Evolutionary conservation across 2,329 filamentous ascomycete species (phyloP), one percentile per base, ranked within the genome.

Genomic region (Apiospora rasikravindrae): DNA sequence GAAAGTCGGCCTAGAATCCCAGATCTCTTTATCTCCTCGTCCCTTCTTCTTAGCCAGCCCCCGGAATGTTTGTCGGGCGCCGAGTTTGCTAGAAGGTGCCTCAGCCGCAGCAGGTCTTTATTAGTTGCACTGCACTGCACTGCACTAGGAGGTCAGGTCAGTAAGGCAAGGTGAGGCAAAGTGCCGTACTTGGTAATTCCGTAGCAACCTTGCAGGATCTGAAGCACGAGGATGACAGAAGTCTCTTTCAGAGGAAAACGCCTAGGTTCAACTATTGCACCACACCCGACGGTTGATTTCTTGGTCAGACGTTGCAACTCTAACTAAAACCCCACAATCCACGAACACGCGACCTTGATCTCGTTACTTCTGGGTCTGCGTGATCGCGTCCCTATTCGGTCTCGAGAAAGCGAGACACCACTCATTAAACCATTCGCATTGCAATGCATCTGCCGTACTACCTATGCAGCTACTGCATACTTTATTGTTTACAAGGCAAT

Each of bases 241-340:
- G 29, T 61, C 53, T 37, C 26, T 61, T 61, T 13, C 29, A 16
- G 11, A 61, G 29, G 33, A 61, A 33, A 61, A 37, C 53, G 33
- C 53, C 53, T 61, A 61, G 14, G 14, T 33, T 33, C 47, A 49
- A 33, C 14, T 19, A 16, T 24, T 19, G 14, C 51, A 33, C 51
- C 53, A 61, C 53, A 33, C 53, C 53, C 22, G 53, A 33, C 53
- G 29, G 37, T n/a, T 1, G 53, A 61, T 61, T 61, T 33, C 53
- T 11, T 61, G 53, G 57, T 64, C 57, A 64, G 33, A 40, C 57
- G 57, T 64, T 64, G 33, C 57, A 64, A 64, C 33, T 37, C 33
- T 64, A 64, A 64, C 57, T n/a, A 64, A 61, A 64, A 64, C 57
- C 57, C 57, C 57, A 64, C 57, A 64, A 64, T 40, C 57, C 40